These are phyloP conservation scores for Aureobasidium lini DNA, from an alignment of 2,329 filamentous ascomycete genomes.

Conservation along the genomic window DNA sequence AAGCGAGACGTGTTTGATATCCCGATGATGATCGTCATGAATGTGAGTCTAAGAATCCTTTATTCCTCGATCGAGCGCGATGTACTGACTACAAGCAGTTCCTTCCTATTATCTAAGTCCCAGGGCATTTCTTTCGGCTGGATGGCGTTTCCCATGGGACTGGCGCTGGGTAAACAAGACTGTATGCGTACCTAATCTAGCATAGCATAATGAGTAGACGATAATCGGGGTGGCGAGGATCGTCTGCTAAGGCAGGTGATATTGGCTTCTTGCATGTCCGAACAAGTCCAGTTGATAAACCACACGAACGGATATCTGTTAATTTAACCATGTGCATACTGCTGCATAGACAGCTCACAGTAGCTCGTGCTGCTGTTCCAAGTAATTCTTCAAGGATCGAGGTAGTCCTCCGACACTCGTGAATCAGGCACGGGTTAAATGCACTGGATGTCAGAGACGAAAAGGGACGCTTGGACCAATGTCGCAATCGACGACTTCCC, in stretches of 20 bases:
- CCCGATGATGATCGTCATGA: slow-evolving; percentile 96
- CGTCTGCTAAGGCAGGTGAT: slow-evolving; percentile 2
- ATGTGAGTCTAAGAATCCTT: slow-evolving; percentile 56
- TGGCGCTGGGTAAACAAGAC: background rate
- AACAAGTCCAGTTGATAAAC: background rate
- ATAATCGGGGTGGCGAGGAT: background rate
- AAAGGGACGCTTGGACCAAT: slow-evolving; percentile 2
- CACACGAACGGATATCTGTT: background rate
- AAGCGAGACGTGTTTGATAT: slow-evolving; percentile 97
- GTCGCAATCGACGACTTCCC: background rate
- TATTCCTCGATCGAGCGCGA: background rate
- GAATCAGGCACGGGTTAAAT: background rate
- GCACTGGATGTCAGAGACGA: background rate
- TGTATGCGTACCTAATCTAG: background rate
- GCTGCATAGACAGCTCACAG: background rate
- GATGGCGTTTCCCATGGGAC: background rate
- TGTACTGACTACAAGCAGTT: slow-evolving; percentile 8
- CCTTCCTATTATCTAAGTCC: slow-evolving; percentile 15
- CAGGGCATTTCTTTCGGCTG: background rate
- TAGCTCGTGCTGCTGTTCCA: background rate
- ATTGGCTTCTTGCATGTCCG: slow-evolving; percentile 2
- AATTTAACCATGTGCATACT: background rate
- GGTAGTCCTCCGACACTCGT: background rate
- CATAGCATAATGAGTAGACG: background rate
- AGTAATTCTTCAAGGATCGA: background rate